Conservation (phyloP, 2,329 filamentous ascomycete species). For the Epichloe scottii region DNA sequence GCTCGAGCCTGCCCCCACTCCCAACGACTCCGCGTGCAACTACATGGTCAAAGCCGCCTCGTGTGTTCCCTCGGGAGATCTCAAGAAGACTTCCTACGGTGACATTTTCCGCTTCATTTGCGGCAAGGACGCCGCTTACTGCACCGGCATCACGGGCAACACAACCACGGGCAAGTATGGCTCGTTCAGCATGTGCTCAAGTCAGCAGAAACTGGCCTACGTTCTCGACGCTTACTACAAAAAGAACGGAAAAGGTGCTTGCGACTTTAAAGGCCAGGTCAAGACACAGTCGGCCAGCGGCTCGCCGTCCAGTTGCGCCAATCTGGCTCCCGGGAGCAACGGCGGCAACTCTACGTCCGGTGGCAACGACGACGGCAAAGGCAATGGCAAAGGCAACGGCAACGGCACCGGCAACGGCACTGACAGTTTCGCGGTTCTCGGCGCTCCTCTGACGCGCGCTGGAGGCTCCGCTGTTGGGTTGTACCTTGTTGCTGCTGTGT, state of each 20-base stretch:
- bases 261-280: constrained; percentile 59
- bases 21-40: constrained; percentile 65
- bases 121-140: constrained; percentile 42
- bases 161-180: constrained; percentile 46
- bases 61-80: constrained; percentile 52
- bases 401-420: constrained; percentile 7
- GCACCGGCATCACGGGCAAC: constrained; percentile 47
- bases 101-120: constrained; percentile 69
- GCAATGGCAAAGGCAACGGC: neutral
- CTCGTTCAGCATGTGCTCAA: constrained; percentile 64
- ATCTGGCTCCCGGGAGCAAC: constrained; percentile 46
- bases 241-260: constrained; percentile 40
- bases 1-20: constrained; percentile 65
- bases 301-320: constrained; percentile 40
- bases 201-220: constrained; percentile 58
- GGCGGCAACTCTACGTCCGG: neutral
- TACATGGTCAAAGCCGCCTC: constrained; percentile 72
- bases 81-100: constrained; percentile 47
- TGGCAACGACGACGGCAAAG: neutral
- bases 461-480: constrained; percentile 35
- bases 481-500: constrained; percentile 38
- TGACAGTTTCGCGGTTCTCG: constrained; percentile 23
- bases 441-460: constrained; percentile 23
- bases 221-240: constrained; percentile 64
- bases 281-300: constrained; percentile 35